phyloP scores from a whole-genome alignment of 2,329 filamentous ascomycete genomes.

The Colletotrichum cordylinicola region DNA sequence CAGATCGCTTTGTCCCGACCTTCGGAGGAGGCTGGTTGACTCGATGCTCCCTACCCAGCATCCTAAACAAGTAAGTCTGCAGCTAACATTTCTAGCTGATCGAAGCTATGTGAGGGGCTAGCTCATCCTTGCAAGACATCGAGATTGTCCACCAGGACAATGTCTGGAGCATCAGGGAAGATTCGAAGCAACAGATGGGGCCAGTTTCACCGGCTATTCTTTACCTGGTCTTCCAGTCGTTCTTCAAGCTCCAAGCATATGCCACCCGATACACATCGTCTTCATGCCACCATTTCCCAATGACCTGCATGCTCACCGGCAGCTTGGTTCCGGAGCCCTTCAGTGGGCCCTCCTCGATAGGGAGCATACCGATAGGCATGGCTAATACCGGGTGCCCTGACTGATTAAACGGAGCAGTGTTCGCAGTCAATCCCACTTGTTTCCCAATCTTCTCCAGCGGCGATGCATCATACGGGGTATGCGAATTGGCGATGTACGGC shows the following conservation, averaged over 20 bases:
- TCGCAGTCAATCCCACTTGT: constrained; percentile 49
- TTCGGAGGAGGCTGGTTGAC: background rate
- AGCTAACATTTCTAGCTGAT: background rate
- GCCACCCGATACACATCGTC: constrained; percentile 21
- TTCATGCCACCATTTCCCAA: constrained; percentile 33
- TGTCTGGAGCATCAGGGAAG: fast-evolving
- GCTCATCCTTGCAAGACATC: background rate
- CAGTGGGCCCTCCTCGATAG: background rate
- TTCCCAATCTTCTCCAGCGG: constrained; percentile 45
- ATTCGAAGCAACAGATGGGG: background rate
- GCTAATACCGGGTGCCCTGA: constrained; percentile 52
- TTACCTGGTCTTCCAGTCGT: background rate
- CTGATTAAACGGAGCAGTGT: constrained; percentile 54
- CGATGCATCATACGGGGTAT: constrained; percentile 23
- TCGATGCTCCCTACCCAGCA: background rate
- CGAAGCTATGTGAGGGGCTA: background rate
- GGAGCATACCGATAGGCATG: constrained; percentile 14
- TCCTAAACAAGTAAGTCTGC: background rate
- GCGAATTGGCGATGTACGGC: constrained; percentile 4
- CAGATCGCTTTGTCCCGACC: background rate
- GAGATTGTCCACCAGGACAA: background rate
- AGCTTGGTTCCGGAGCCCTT: constrained; percentile 16
- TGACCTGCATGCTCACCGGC: constrained; percentile 35
- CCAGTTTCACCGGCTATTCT: fast-evolving
- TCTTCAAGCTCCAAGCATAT: background rate